A percentile compares a stretch with the other conserved stretches of the same genome.
These are phyloP conservation scores for Alnus glutinosa DNA, from an alignment of 306 rosid species.

Conservation along the genomic window DNA sequence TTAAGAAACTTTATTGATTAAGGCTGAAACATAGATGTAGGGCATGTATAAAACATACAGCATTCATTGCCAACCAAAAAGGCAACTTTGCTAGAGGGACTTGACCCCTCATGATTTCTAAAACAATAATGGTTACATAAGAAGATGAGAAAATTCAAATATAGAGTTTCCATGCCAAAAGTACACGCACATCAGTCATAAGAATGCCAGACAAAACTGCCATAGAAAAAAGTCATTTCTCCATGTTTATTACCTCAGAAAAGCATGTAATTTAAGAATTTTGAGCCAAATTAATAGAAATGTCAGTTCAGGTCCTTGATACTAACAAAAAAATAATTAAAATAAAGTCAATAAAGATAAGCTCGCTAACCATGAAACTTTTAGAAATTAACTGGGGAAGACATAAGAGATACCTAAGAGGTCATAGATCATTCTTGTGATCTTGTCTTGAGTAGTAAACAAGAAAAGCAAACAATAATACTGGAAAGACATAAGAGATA, in stretches of 20 bases:
- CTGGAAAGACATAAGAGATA: neutral
- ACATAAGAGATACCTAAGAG: neutral
- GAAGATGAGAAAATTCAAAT: neutral
- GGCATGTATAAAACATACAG: neutral
- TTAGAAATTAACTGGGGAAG: neutral
- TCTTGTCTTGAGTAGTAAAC: neutral
- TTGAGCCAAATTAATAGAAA: neutral
- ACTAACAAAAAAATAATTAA: neutral
- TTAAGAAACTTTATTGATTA: neutral
- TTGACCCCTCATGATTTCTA: no score
- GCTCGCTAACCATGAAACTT: neutral
- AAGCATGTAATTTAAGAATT: neutral
- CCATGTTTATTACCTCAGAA: slow-evolving; percentile 1
- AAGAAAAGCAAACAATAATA: slow-evolving; percentile 9
- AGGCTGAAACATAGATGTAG: neutral
- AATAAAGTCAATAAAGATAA: neutral
- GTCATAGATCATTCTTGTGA: neutral
- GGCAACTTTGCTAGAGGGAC: no score
- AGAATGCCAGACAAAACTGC: neutral
- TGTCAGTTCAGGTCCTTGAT: neutral
- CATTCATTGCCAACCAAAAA: neutral
- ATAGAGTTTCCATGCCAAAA: neutral
- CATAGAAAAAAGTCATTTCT: neutral
- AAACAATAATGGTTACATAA: neutral
- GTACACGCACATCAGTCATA: neutral